phyloP scores from a whole-genome alignment of 169 alveolate species.

The Eimeria sp. region DNA sequence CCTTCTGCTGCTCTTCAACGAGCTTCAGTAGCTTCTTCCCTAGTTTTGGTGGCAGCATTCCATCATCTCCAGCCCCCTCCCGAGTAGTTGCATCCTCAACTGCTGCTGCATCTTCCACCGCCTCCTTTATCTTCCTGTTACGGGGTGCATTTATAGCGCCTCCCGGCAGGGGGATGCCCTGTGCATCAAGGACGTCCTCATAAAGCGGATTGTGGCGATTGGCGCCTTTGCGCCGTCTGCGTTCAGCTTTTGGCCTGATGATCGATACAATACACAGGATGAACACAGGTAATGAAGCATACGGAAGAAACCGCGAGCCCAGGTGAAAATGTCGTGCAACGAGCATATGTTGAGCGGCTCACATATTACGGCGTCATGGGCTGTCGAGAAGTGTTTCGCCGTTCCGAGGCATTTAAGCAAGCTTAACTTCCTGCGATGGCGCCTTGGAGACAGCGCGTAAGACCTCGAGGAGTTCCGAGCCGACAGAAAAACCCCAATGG shows the following conservation, averaged over 20 bases:
- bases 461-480: not conserved
- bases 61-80: slow-evolving; percentile 35
- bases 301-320: too few species aligned
- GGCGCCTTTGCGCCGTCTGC: slow-evolving; percentile 74
- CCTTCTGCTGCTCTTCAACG: slow-evolving; percentile 76
- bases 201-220: slow-evolving; percentile 72
- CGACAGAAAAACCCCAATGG: too few species aligned
- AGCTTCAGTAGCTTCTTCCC: slow-evolving; percentile 76
- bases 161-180: slow-evolving; percentile 62
- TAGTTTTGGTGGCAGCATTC: slow-evolving; percentile 45
- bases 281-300: not conserved
- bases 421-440: not conserved
- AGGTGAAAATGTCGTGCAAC: too few species aligned
- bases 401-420: not conserved
- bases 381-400: not conserved
- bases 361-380: slow-evolving; percentile 41
- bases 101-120: slow-evolving; percentile 20
- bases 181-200: slow-evolving; percentile 73
- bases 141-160: not conserved
- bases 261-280: not conserved
- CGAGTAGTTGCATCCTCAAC: slow-evolving; percentile 25
- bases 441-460: not conserved
- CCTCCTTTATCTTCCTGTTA: not conserved
- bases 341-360: not conserved
- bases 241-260: slow-evolving; percentile 71